Percentiles rank a stretch among this genome's conserved stretches.
Conservation (phyloP, 306 rosid species). For the Sindora glabra region DNA sequence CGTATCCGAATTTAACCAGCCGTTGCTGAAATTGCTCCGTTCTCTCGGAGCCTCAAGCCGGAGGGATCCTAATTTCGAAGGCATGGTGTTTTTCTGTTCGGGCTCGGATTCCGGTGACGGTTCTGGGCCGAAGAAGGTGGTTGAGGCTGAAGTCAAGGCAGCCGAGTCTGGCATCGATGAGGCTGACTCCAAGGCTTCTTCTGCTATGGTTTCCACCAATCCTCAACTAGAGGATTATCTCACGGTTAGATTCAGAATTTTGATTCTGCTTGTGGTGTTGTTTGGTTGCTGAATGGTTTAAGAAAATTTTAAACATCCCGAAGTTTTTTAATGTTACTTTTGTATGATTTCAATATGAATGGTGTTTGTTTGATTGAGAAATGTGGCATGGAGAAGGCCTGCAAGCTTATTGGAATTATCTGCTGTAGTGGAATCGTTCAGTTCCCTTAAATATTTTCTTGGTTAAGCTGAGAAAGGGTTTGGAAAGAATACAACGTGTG, state of each 20-base stretch:
- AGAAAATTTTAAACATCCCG: background rate
- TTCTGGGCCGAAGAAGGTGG: conserved; percentile 43
- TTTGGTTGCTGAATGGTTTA: background rate
- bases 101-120: conserved; percentile 83
- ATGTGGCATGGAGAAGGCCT: background rate
- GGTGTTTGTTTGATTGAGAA: no score
- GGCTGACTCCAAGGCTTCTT: conserved; percentile 39
- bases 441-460: no score
- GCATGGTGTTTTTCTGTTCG: conserved; percentile 69
- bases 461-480: no score
- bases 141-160: conserved; percentile 42
- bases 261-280: background rate
- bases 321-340: background rate
- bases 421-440: no score
- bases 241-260: conserved; percentile 56
- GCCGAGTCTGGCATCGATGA: conserved; percentile 44
- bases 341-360: background rate
- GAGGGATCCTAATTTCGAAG: conserved; percentile 22
- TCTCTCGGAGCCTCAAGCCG: conserved; percentile 34
- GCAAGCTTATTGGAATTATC: no score
- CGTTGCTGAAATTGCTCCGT: conserved; percentile 38
- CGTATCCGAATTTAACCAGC: conserved; percentile 29
- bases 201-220: conserved; percentile 75
- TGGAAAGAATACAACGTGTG: no score
- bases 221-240: conserved; percentile 93